Evolutionary conservation across 1,139 yeast genomes (phyloP).

Genomic region (Hansenula anomala): DNA sequence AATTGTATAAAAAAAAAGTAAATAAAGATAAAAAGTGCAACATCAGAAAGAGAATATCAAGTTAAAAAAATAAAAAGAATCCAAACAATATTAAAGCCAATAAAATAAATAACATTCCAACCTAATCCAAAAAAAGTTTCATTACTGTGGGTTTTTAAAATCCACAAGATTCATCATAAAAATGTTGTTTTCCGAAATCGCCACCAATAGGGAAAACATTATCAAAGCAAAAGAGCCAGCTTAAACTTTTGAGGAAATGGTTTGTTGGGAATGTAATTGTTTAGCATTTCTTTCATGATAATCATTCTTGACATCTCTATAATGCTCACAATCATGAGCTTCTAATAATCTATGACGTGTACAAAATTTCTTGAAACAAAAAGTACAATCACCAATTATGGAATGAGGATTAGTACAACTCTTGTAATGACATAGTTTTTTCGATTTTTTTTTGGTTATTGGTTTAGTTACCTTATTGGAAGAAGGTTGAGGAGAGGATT

Average conservation of each 20-base stretch:
- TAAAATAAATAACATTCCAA: too few species aligned
- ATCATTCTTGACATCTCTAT: conserved; percentile 20
- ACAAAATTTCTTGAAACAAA: conserved; percentile 23
- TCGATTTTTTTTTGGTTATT: conserved; percentile 22
- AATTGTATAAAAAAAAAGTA: too few species aligned
- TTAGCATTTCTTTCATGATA: conserved; percentile 25
- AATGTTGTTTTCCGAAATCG: too few species aligned
- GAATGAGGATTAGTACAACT: conserved; percentile 21
- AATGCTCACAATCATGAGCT: conserved; percentile 23
- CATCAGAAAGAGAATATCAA: too few species aligned
- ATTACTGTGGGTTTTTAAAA: too few species aligned
- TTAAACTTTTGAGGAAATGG: conserved; percentile 20
- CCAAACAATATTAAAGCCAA: too few species aligned
- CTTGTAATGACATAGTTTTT: conserved; percentile 21
- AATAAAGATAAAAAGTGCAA: too few species aligned
- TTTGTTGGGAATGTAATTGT: conserved; percentile 20
- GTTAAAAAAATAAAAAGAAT: too few species aligned
- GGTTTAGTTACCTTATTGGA: conserved; percentile 8
- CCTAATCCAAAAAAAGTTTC: too few species aligned
- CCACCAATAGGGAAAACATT: neutral
- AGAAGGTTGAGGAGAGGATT: neutral
- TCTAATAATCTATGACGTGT: conserved; percentile 22
- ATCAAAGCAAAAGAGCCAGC: too few species aligned
- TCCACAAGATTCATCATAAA: too few species aligned
- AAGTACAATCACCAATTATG: conserved; percentile 23